Evolutionary conservation across 192 early-diverging fungal genomes (phyloP).

Genomic region (Podila epicladia): DNA sequence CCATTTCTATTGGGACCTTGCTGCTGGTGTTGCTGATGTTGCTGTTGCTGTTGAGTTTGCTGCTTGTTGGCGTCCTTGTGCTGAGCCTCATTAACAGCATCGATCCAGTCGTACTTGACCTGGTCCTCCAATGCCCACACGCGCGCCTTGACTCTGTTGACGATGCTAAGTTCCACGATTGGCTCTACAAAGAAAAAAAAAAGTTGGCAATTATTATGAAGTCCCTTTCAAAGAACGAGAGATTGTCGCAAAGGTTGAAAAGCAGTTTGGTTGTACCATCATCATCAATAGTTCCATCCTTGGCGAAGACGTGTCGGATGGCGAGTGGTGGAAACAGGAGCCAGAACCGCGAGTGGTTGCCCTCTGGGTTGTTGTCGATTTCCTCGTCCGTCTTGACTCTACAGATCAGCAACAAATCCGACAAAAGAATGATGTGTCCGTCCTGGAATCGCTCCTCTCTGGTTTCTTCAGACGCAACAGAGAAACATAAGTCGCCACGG

Average conservation of each 20-base stretch:
- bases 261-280: slow-evolving; percentile 24
- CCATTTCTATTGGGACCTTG: neutral
- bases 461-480: slow-evolving; percentile 39
- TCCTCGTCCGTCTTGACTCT: slow-evolving; percentile 52
- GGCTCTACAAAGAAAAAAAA: slow-evolving; percentile 10
- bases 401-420: slow-evolving; percentile 58
- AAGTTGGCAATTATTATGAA: neutral
- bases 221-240: neutral
- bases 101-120: slow-evolving; percentile 36
- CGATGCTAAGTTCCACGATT: slow-evolving; percentile 37
- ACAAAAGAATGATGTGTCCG: slow-evolving; percentile 55
- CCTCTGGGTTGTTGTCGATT: slow-evolving; percentile 38
- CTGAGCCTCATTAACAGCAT: slow-evolving; percentile 36
- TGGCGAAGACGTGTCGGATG: slow-evolving; percentile 52
- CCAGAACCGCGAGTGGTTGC: slow-evolving; percentile 29
- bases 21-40: slow-evolving; percentile 11
- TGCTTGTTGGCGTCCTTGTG: slow-evolving; percentile 19
- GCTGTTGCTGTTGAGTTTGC: slow-evolving; percentile 36
- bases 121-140: slow-evolving; percentile 32
- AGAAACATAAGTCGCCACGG: slow-evolving; percentile 39
- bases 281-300: slow-evolving; percentile 37
- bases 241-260: neutral
- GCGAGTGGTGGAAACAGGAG: slow-evolving; percentile 61
- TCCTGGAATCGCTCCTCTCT: slow-evolving; percentile 31
- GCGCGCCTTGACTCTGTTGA: slow-evolving; percentile 42